A percentile compares a stretch with the other conserved stretches of the same genome.
phyloP scores from a whole-genome alignment of 1,139 yeast species.

The Yamadazyma friedrichii region DNA sequence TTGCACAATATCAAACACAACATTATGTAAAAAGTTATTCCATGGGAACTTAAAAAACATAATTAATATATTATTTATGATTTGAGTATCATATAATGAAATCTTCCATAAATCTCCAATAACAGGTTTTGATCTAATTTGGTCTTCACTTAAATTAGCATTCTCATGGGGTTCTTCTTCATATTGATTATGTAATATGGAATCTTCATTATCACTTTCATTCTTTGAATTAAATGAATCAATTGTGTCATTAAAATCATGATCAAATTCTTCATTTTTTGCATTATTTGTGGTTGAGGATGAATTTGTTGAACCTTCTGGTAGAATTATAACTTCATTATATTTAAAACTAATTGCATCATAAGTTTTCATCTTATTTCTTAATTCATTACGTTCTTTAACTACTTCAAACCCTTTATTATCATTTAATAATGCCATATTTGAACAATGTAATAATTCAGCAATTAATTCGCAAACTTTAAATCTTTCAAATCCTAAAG shows the following conservation, averaged over 20 bases:
- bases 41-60: slow-evolving; percentile 95
- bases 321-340: slow-evolving; percentile 44
- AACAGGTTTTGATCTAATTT: slow-evolving; percentile 69
- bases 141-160: slow-evolving; percentile 56
- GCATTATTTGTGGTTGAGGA: background rate
- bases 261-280: slow-evolving; percentile 17
- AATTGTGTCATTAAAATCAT: slow-evolving; percentile 37
- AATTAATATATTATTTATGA: slow-evolving; percentile 70
- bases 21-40: slow-evolving; percentile 97
- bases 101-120: slow-evolving; percentile 90
- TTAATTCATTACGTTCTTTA: slow-evolving; percentile 66
- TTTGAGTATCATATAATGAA: slow-evolving; percentile 77
- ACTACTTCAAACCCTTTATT: slow-evolving; percentile 80
- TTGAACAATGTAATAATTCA: slow-evolving; percentile 91
- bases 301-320: slow-evolving; percentile 17
- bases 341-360: slow-evolving; percentile 50
- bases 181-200: slow-evolving; percentile 23
- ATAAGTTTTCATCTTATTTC: slow-evolving; percentile 47
- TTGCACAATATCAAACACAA: slow-evolving; percentile 95
- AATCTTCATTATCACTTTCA: slow-evolving; percentile 17
- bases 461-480: slow-evolving; percentile 94
- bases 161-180: slow-evolving; percentile 47
- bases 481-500: slow-evolving; percentile 92
- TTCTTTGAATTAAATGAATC: slow-evolving; percentile 44
- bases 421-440: slow-evolving; percentile 91